Conservation (phyloP, 768 basidiomycete species). For the Tulasnella sp. region DNA sequence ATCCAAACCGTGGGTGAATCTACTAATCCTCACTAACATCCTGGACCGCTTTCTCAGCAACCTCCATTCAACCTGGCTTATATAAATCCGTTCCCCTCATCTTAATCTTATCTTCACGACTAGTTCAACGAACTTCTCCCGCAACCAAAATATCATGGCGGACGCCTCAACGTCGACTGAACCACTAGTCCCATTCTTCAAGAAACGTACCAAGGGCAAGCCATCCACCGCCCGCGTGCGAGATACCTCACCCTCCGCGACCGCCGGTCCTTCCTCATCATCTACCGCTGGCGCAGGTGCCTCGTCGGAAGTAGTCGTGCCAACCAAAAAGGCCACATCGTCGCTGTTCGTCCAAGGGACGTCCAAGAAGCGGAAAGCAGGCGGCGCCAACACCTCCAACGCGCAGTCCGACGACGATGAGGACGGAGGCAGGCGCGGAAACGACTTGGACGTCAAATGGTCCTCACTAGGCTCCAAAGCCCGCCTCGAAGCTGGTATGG, state of each 20-base stretch:
- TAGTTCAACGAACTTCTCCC: neutral
- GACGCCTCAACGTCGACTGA: conserved; percentile 20
- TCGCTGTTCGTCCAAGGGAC: conserved; percentile 78
- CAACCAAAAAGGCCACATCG: conserved; percentile 59
- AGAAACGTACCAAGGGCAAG: conserved; percentile 60
- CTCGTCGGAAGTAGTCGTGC: conserved; percentile 72
- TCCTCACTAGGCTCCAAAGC: conserved; percentile 59
- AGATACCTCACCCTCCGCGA: conserved; percentile 57
- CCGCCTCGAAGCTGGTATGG: conserved; percentile 65
- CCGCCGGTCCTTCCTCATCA: conserved; percentile 36
- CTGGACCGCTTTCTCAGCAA: neutral
- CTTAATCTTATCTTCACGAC: conserved; percentile 6
- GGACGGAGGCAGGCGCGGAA: conserved; percentile 37
- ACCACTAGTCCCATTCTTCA: conserved; percentile 74
- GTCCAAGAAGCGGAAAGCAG: conserved; percentile 50
- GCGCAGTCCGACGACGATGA: conserved; percentile 52
- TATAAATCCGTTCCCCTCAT: neutral
- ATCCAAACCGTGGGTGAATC: neutral
- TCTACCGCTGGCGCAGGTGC: conserved; percentile 38
- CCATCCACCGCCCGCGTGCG: conserved; percentile 74
- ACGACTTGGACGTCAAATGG: conserved; percentile 66
- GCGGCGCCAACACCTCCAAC: conserved; percentile 47
- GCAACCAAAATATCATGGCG: conserved; percentile 12
- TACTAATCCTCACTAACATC: neutral
- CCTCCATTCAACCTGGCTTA: neutral